A percentile compares a stretch with the other conserved stretches of the same genome.
Evolutionary conservation across 2,329 filamentous ascomycete genomes (phyloP).

Genomic region (Aspergillus ruber): DNA sequence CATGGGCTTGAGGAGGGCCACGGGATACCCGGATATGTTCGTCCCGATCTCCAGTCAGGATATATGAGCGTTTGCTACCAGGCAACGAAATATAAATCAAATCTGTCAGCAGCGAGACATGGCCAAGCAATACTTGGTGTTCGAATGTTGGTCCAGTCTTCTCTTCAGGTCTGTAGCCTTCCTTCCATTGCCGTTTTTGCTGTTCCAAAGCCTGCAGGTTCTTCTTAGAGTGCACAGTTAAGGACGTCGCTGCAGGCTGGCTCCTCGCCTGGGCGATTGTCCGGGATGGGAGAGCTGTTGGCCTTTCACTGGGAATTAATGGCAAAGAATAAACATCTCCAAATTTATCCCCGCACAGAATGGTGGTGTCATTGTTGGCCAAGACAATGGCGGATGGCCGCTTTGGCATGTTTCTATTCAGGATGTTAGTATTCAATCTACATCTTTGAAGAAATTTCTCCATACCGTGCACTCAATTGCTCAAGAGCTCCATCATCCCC

Average conservation of each 20-base stretch:
- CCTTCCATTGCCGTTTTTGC: constrained; percentile 45
- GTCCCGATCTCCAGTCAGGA: constrained; percentile 63
- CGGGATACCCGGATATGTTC: constrained; percentile 86
- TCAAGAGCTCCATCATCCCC: constrained; percentile 55
- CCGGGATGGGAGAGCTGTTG: constrained; percentile 30
- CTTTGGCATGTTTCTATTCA: constrained; percentile 72
- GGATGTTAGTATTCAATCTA: constrained; percentile 6
- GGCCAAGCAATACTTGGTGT: constrained; percentile 73
- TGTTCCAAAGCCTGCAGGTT: constrained; percentile 53
- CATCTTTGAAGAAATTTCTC: neutral
- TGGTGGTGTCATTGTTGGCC: constrained; percentile 61
- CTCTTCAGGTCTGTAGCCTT: constrained; percentile 36
- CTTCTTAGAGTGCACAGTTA: constrained; percentile 58
- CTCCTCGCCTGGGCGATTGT: constrained; percentile 21
- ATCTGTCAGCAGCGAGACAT: constrained; percentile 91
- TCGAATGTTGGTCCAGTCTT: constrained; percentile 57
- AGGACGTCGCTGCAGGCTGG: constrained; percentile 48
- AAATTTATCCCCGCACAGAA: constrained; percentile 88
- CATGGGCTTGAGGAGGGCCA: constrained; percentile 71
- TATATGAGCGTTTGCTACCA: constrained; percentile 48
- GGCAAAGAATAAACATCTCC: constrained; percentile 91
- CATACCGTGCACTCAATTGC: constrained; percentile 66
- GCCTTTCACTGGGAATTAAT: constrained; percentile 46
- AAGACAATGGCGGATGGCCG: constrained; percentile 71
- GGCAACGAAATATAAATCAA: constrained; percentile 51